Base-by-base conservation (phyloP, 768 basidiomycete genomes). In the Suillus americanus region DNA sequence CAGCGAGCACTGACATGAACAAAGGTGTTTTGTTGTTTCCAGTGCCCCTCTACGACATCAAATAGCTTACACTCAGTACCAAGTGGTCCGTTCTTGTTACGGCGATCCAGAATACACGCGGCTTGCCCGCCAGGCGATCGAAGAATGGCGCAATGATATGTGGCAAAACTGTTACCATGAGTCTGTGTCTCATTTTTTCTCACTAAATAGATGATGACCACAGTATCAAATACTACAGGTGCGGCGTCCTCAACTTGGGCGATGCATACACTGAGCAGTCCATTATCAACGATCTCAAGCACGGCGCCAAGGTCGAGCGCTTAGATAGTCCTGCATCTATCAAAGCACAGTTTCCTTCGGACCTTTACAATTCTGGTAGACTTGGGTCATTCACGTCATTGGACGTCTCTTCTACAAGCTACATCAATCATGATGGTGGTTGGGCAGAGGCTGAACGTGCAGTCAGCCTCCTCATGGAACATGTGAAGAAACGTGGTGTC, bases 81-180 rank as follows among this genome's bases (percentile, higher is more conserved):
- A 66, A 92, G 91, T 93, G 70, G 85, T 94, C 23, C 83, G 93
- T 64, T 89, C 87, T 40, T 87, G 88, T 5, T 94, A 94, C 69
- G 73, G 81, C 6, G 90, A 94, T 70, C 63, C 73, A 0, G 89
- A 89, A 71, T 92, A 95, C 69, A 74, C 91, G 16, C 75, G 79
- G 45, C 79, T 97, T 3, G 90, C 90, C 4, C 83, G 86, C 51
- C 89, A 94, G 56, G 93, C 95, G 10, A 91, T 97, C 61, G 69
- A 75, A 5, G 77, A 81, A 12, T 97, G 95, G 95, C 91, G 86
- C 70, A 78, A 84, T n/a, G 79, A 81, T 48, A 79, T 79, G 71
- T 93, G 90, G 89, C 80, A 81, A n/a, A 85, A 86, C 62, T 83
- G 83, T 56, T 97, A 95, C 76, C 91, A 92, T 69, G 91, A 94